Percentiles rank a stretch among this genome's conserved stretches.
Conservation (phyloP, 164 flowering plant species). For the Hamamelis virginiana region DNA sequence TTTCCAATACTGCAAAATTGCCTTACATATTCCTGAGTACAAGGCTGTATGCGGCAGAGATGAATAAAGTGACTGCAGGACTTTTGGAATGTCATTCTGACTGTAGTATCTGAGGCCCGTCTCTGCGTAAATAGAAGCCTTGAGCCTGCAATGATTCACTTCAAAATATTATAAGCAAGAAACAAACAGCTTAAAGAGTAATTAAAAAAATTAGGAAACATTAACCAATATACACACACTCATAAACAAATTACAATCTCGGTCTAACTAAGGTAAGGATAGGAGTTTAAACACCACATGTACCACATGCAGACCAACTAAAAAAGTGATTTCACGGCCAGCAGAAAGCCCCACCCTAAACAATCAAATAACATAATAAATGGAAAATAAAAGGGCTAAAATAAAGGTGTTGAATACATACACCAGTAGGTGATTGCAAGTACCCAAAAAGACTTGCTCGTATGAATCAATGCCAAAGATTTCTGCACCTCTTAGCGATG, state of each 20-base stretch:
- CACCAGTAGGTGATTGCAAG: constrained; percentile 90
- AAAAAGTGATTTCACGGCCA: neutral
- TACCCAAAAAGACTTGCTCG: constrained; percentile 73
- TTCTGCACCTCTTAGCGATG: constrained; percentile 69
- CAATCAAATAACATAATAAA: neutral
- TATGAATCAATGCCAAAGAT: constrained; percentile 76
- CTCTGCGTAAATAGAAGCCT: constrained; percentile 33
- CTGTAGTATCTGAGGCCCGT: constrained; percentile 61
- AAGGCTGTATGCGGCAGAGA: constrained; percentile 39
- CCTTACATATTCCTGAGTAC: constrained; percentile 62
- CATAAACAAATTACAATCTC: too few species aligned
- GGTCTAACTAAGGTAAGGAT: neutral
- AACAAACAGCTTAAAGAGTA: neutral
- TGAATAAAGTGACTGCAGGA: constrained; percentile 49
- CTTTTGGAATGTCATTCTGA: constrained; percentile 57
- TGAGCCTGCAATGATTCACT: constrained; percentile 56
- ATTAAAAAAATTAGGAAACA: neutral
- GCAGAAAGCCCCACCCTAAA: neutral
- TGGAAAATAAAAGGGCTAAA: neutral
- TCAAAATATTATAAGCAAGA: constrained; percentile 4
- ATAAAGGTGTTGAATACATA: constrained; percentile 44
- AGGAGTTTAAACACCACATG: neutral
- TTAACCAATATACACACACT: neutral
- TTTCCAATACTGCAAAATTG: constrained; percentile 69
- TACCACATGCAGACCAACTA: neutral